Evolutionary conservation across 192 early-diverging fungal genomes (phyloP).

Genomic region (Backusella australiensis): DNA sequence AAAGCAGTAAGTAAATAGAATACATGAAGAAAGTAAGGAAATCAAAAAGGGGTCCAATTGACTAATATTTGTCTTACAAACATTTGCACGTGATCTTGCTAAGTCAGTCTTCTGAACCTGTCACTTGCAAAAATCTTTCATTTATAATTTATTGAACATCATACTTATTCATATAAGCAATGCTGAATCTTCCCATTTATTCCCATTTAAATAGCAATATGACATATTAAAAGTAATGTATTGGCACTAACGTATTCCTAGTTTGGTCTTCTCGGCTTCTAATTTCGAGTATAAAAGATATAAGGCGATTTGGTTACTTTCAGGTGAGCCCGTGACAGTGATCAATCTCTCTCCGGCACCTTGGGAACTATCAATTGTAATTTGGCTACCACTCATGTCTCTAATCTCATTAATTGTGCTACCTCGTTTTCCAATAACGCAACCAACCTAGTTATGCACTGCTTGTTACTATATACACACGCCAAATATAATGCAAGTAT

Average conservation of each 20-base stretch:
- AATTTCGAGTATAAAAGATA: conserved; percentile 86
- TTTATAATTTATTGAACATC: no score
- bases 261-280: conserved; percentile 68
- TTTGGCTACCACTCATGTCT: conserved; percentile 73
- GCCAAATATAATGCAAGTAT: not conserved
- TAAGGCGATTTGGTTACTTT: conserved; percentile 89
- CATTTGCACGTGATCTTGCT: not conserved
- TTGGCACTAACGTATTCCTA: not conserved
- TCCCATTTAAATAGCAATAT: no score
- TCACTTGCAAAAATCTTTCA: no score
- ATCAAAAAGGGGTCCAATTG: not conserved
- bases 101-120: no score
- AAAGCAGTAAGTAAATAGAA: not conserved
- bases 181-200: no score
- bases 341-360: conserved; percentile 75
- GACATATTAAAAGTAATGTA: no score
- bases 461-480: not conserved
- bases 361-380: conserved; percentile 80
- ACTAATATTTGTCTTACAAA: not conserved
- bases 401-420: conserved; percentile 79
- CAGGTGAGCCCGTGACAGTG: conserved; percentile 85
- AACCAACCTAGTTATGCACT: conserved; percentile 59
- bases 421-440: conserved; percentile 93
- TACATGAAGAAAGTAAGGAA: not conserved
- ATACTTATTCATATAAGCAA: no score